These are phyloP conservation scores for Lepidium campestre DNA, from an alignment of 441 rosid genomes.

Conservation along the genomic window DNA sequence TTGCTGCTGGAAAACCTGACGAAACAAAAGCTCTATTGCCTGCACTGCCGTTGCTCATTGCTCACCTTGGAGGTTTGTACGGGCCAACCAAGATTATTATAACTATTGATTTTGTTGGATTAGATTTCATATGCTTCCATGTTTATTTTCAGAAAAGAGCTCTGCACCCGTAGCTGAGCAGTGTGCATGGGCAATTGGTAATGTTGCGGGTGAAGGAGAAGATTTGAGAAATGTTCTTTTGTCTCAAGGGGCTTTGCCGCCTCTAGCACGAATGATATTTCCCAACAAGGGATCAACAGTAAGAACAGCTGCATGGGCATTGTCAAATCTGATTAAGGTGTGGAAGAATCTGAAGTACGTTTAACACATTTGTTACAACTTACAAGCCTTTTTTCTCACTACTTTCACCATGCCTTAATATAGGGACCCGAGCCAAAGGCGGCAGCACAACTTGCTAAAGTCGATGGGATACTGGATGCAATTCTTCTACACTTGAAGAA, in stretches of 20 bases:
- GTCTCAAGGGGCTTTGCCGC: constrained; percentile 81
- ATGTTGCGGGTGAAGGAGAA: constrained; percentile 97
- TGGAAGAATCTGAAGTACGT: not conserved
- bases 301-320: constrained; percentile 95
- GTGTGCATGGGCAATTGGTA: constrained; percentile 96
- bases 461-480: constrained; percentile 72
- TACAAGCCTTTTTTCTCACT: constrained; percentile 23
- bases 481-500: constrained; percentile 76
- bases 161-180: constrained; percentile 89
- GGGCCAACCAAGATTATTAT: not conserved
- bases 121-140: constrained; percentile 12
- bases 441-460: constrained; percentile 70
- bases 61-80: constrained; percentile 83
- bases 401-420: constrained; percentile 27
- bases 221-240: constrained; percentile 81
- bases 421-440: constrained; percentile 94
- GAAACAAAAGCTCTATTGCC: constrained; percentile 85
- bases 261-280: constrained; percentile 95
- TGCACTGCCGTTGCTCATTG: constrained; percentile 87
- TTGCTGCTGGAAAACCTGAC: constrained; percentile 90
- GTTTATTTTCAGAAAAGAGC: constrained; percentile 64
- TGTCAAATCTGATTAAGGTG: constrained; percentile 95
- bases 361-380: not conserved
- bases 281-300: constrained; percentile 88
- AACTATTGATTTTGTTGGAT: not conserved